Evolutionary conservation across 1,284 basidiomycete genomes (phyloP), one percentile per base, ranked within the genome.

Genomic region (Ceratobasidium sp.): DNA sequence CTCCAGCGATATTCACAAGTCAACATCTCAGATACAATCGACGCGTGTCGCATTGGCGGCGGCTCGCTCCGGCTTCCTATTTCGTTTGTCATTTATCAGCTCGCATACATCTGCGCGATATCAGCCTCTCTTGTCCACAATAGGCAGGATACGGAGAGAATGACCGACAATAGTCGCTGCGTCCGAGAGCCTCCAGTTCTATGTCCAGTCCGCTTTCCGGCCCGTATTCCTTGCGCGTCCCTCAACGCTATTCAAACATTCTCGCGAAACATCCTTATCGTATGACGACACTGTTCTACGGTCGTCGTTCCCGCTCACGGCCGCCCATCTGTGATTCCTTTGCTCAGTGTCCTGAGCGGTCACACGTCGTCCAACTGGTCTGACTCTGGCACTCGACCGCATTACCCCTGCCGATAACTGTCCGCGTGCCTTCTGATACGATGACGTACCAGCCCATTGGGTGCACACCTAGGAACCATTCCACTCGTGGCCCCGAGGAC

Each of bases 241-340:
- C 47, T 49, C n/a, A 52, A 54, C 21, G n/a, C 41, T 26, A 43
- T 16, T 18, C 13, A 38, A 23, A 30, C 38, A 49, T 18, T 66
- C 49, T 30, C 26, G 16, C 30, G 23, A 54, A n/a, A 32, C 11
- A 32, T 49, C 52, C 63, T 66, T 66, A 66, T 66, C 63, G 16
- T 41, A 66, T 66, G 63, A 66, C 63, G 63, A 66, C 63, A 66
- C 47, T 52, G 54, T 57, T 57, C 54, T 35, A 30, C 30, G 54
- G 28, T 35, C 54, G 54, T 9, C 21, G 11, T 57, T 32, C 54
- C 28, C 54, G 54, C 26, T 32, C 28, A 11, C 32, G 16, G 14
- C 11, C 32, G 18, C 32, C 55, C 32, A 30, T 30, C 47, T 30
- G 16, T 26, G 11, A 14, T 66, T 66, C 63, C 30, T 18, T 9